phyloP scores from a whole-genome alignment of 805 yeast genomes.

The Wickerhamiella bombiphila region DNA sequence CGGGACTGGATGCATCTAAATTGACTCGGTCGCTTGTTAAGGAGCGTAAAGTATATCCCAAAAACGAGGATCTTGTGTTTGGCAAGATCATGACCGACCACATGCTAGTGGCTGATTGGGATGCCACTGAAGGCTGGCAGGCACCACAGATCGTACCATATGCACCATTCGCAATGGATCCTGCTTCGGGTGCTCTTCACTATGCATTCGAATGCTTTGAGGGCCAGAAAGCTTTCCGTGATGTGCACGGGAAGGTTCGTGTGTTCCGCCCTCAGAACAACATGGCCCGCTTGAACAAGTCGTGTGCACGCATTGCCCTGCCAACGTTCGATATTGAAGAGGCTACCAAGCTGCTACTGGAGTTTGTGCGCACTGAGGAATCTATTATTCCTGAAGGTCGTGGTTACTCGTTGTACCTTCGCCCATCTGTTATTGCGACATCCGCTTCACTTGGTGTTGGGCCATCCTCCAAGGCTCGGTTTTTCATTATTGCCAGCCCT shows the following conservation, averaged over 20 bases:
- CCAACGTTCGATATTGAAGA: constrained; percentile 75
- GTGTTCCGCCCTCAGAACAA: constrained; percentile 86
- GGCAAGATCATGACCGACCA: constrained; percentile 73
- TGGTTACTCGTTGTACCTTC: constrained; percentile 82
- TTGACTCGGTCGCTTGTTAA: constrained; percentile 32
- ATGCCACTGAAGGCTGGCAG: constrained; percentile 64
- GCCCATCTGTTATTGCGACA: constrained; percentile 95
- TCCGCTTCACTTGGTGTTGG: constrained; percentile 76
- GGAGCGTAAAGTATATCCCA: constrained; percentile 38
- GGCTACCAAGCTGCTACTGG: constrained; percentile 58
- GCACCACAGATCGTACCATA: constrained; percentile 82
- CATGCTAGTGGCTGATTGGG: constrained; percentile 81
- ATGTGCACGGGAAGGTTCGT: constrained; percentile 43
- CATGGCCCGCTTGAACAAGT: constrained; percentile 78
- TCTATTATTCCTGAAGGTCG: constrained; percentile 68
- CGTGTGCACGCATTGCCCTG: constrained; percentile 79
- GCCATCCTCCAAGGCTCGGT: constrained; percentile 64
- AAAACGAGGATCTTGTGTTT: constrained; percentile 49
- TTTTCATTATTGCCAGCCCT: constrained; percentile 83
- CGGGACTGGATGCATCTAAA: constrained; percentile 43
- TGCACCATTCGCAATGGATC: constrained; percentile 62
- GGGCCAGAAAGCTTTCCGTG: constrained; percentile 85
- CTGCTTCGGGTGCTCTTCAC: constrained; percentile 85
- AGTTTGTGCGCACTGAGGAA: constrained; percentile 59
- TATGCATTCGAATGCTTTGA: constrained; percentile 91